A percentile compares a stretch with the other conserved stretches of the same genome.
These are phyloP conservation scores for Sugiyamaella valdiviana DNA, from an alignment of 805 yeast species.

Conservation along the genomic window DNA sequence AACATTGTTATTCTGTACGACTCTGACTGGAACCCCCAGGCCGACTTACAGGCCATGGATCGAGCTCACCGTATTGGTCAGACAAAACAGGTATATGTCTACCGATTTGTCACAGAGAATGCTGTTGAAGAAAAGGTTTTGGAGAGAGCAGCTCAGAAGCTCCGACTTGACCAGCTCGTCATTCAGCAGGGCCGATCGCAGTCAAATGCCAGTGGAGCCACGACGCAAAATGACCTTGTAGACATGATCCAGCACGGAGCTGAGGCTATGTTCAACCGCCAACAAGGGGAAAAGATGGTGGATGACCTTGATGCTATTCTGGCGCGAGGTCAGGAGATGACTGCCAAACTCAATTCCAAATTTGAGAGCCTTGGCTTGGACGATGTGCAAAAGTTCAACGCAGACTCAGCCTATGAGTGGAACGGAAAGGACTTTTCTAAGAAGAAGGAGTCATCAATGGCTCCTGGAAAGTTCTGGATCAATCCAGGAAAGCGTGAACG, in stretches of 20 bases:
- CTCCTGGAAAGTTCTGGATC: slow-evolving; percentile 57
- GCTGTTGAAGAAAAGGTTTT: slow-evolving; percentile 95
- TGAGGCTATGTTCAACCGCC: slow-evolving; percentile 66
- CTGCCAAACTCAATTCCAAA: slow-evolving; percentile 70
- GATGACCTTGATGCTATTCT: slow-evolving; percentile 82
- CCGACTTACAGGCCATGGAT: slow-evolving; percentile 97
- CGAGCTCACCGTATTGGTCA: slow-evolving; percentile 97
- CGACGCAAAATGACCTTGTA: slow-evolving; percentile 58
- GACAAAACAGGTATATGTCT: slow-evolving; percentile 90
- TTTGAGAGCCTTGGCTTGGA: slow-evolving; percentile 84
- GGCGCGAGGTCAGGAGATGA: slow-evolving; percentile 73
- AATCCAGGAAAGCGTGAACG: slow-evolving; percentile 64
- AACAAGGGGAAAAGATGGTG: slow-evolving; percentile 35
- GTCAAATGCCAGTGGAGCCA: slow-evolving; percentile 34
- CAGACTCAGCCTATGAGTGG: slow-evolving; percentile 91
- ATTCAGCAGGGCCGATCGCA: slow-evolving; percentile 82
- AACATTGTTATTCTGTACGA: slow-evolving; percentile 85
- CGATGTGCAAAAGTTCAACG: slow-evolving; percentile 81
- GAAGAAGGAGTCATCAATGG: slow-evolving; percentile 22
- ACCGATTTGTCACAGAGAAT: slow-evolving; percentile 86
- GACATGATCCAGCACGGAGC: slow-evolving; percentile 99
- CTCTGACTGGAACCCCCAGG: slow-evolving; percentile 98
- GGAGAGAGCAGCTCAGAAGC: slow-evolving; percentile 92
- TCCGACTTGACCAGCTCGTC: slow-evolving; percentile 87
- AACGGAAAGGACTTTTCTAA: slow-evolving; percentile 74